Evolutionary conservation across 2,329 filamentous ascomycete genomes (phyloP).

Genomic region (Westerdykella aurantiaca): DNA sequence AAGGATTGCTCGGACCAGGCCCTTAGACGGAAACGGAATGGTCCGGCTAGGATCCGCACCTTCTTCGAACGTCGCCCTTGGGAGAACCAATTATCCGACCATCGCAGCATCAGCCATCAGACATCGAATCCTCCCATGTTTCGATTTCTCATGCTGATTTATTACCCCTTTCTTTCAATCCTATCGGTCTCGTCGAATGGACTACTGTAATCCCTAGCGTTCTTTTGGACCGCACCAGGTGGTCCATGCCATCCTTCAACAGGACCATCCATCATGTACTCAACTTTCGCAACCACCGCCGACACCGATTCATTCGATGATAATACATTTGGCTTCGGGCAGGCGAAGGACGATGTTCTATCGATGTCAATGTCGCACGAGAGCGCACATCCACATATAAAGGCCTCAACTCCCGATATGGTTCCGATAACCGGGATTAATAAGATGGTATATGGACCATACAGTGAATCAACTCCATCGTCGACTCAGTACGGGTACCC

Average conservation of each 20-base stretch:
- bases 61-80: conserved; percentile 19
- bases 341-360: conserved; percentile 26
- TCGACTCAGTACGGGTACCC: conserved; percentile 36
- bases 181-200: conserved; percentile 15
- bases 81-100: conserved; percentile 12
- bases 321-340: conserved; percentile 31
- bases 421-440: conserved; percentile 30
- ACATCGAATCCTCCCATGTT: conserved; percentile 26
- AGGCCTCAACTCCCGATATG: conserved; percentile 20
- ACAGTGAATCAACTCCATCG: conserved; percentile 37
- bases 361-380: conserved; percentile 31
- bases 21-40: conserved; percentile 10
- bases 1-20: conserved; percentile 3
- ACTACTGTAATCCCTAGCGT: conserved; percentile 17
- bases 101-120: conserved; percentile 22
- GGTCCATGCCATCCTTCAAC: conserved; percentile 18
- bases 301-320: conserved; percentile 32
- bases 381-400: conserved; percentile 26
- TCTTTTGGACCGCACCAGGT: conserved; percentile 22
- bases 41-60: conserved; percentile 15
- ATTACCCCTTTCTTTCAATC: conserved; percentile 8
- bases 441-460: conserved; percentile 28
- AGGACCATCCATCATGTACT: conserved; percentile 28
- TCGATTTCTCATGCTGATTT: conserved; percentile 11
- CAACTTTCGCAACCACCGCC: conserved; percentile 28